Base-by-base conservation (phyloP, 2,329 filamentous ascomycete genomes). In the Aureobasidium vineae region DNA sequence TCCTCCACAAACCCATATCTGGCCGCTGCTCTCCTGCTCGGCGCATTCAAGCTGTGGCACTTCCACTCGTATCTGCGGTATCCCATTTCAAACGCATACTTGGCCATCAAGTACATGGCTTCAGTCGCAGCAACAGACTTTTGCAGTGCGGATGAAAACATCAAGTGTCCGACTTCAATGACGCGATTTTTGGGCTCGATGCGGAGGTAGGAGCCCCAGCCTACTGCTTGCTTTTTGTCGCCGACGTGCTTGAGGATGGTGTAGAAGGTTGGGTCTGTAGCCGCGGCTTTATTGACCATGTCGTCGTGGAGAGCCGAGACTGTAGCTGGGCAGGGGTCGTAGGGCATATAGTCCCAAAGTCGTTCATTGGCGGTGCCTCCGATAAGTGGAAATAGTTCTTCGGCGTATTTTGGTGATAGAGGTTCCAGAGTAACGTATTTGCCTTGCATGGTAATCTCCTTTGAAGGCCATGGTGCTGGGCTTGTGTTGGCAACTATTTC, bases 31-130 rank as follows among this genome's bases (percentile, higher is more conserved):
- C 79, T 75, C 21, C 79, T 76, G 50, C 84, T 86, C 0, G 82
- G 77, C 45, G 70, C 77, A 72, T 89, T 89, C 16, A 86, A 74
- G n/a, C 79, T 70, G 72, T 89, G 81, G 60, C 84, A 85, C 70
- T 89, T 89, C 87, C 87, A 89, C 74, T 89, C 86, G 8, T 86
- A 81, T 10, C 87, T 77, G 5, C 82, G 73, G 71, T 85, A 86
- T 0, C 82, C 79, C 26, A 88, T 72, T 5, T 84, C 81, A 69
- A 89, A 85, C 0, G 81, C 80, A 63, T 85, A 77, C 43, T 77
- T 76, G 49, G 84, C 79, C n/a, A 88, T 72, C 2, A 89, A 75
- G 67, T 83, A 87, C 68, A 85, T 79, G 0, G 81, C 79, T 72
- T 89, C 87, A 0, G 86, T 89, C 0, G 85, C 83, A 6, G 78